A percentile compares a stretch with the other conserved stretches of the same genome.
These are phyloP conservation scores for Thelephora terrestris DNA, from an alignment of 1,284 basidiomycete genomes.

Conservation along the genomic window DNA sequence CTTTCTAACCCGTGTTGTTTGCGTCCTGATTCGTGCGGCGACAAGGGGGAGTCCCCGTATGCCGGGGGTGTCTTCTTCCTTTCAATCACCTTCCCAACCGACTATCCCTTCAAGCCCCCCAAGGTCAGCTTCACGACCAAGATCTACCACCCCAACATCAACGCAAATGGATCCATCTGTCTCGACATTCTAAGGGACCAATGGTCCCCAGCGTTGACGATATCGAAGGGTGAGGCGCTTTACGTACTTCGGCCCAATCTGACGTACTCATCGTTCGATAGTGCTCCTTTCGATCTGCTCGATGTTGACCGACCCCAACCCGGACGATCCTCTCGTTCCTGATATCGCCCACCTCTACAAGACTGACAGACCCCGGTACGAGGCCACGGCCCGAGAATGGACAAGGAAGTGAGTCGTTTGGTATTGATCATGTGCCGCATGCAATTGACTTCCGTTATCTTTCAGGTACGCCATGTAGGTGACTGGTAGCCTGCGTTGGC, in stretches of 20 bases:
- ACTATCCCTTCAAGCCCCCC: constrained; percentile 99
- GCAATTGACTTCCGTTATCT: constrained; percentile 15
- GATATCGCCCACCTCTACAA: constrained; percentile 89
- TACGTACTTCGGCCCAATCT: background rate
- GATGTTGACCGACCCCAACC: constrained; percentile 95
- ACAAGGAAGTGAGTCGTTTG: constrained; percentile 75
- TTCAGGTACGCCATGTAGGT: constrained; percentile 49
- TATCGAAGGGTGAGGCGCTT: constrained; percentile 78
- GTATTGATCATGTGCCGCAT: background rate
- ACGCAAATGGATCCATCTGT: constrained; percentile 96
- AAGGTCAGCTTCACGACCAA: constrained; percentile 99
- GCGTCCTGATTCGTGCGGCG: background rate
- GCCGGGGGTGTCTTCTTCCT: constrained; percentile 97
- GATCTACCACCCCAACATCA: constrained; percentile 97
- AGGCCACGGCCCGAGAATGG: constrained; percentile 94
- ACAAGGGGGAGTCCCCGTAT: constrained; percentile 87
- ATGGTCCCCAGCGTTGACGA: constrained; percentile 97
- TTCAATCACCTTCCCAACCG: constrained; percentile 85
- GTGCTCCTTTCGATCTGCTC: constrained; percentile 93
- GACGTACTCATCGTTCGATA: constrained; percentile 20
- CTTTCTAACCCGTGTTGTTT: constrained; percentile 12
- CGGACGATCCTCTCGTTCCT: constrained; percentile 84
- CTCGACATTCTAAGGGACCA: constrained; percentile 96
- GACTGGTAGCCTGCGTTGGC: constrained; percentile 12
- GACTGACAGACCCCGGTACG: constrained; percentile 89